phyloP scores from a whole-genome alignment of 768 basidiomycete species.

The Macrolepiota dolichaula region DNA sequence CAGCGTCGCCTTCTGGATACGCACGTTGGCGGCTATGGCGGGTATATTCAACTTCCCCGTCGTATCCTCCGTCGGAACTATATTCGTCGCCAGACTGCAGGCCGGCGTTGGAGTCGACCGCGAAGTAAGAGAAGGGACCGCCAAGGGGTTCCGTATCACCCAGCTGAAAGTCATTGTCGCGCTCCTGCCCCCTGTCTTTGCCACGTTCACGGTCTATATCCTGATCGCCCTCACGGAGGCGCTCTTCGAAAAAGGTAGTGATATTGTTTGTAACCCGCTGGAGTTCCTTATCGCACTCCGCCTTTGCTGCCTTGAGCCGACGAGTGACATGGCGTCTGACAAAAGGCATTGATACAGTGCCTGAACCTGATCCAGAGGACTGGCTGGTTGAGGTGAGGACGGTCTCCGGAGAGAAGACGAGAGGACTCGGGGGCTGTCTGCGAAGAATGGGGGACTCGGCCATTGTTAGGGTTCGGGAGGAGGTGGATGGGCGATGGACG shows the following conservation, averaged over 20 bases:
- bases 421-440: constrained; percentile 73
- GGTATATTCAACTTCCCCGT: constrained; percentile 66
- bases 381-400: constrained; percentile 49
- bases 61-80: constrained; percentile 80
- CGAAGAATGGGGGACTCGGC: constrained; percentile 48
- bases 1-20: constrained; percentile 47
- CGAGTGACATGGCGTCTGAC: constrained; percentile 91
- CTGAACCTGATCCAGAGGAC: constrained; percentile 51
- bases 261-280: constrained; percentile 92
- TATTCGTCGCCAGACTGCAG: constrained; percentile 63
- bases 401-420: constrained; percentile 71
- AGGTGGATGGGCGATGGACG: constrained; percentile 15
- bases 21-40: constrained; percentile 75
- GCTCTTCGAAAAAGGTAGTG: constrained; percentile 92
- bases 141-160: constrained; percentile 55
- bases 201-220: constrained; percentile 60
- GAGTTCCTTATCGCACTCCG: constrained; percentile 95
- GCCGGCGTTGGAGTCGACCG: constrained; percentile 51
- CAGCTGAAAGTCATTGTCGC: constrained; percentile 55
- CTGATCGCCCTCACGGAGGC: constrained; percentile 73
- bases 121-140: constrained; percentile 59
- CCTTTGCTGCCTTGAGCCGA: constrained; percentile 90
- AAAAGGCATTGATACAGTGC: constrained; percentile 89
- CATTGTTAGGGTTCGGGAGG: constrained; percentile 29
- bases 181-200: constrained; percentile 48